Evolutionary conservation across 2,329 filamentous ascomycete species (phyloP).

Genomic region (Trichoderma sp.): DNA sequence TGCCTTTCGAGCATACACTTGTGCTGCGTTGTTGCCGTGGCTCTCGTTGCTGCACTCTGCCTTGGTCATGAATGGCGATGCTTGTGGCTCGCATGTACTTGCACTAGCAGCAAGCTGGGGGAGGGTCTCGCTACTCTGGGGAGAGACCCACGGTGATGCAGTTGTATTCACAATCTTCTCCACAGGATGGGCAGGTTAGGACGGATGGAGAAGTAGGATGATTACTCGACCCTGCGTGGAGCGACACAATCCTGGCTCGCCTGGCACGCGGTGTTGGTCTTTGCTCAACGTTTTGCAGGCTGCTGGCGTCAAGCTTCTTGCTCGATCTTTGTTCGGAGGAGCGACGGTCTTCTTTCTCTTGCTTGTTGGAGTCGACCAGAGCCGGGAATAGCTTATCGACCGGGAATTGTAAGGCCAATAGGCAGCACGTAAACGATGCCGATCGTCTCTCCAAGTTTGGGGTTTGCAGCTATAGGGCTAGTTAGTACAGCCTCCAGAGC

Average conservation of each 20-base stretch:
- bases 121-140: neutral
- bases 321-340: neutral
- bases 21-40: neutral
- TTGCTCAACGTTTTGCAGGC: neutral
- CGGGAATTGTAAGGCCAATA: neutral
- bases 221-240: neutral
- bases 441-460: neutral
- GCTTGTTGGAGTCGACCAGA: neutral
- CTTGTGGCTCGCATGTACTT: neutral
- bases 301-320: slow-evolving; percentile 4
- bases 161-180: neutral
- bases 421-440: neutral
- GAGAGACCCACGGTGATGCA: slow-evolving; percentile 1
- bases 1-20: neutral
- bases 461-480: neutral
- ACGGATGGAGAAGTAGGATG: neutral
- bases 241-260: neutral
- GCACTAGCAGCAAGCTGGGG: neutral
- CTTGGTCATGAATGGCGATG: neutral
- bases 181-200: slow-evolving; percentile 2
- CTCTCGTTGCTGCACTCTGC: neutral
- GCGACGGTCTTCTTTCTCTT: neutral
- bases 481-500: neutral
- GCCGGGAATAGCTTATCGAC: neutral
- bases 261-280: slow-evolving; percentile 7